Conservation (phyloP, 768 basidiomycete genomes). For the Mycena kentingensis region DNA sequence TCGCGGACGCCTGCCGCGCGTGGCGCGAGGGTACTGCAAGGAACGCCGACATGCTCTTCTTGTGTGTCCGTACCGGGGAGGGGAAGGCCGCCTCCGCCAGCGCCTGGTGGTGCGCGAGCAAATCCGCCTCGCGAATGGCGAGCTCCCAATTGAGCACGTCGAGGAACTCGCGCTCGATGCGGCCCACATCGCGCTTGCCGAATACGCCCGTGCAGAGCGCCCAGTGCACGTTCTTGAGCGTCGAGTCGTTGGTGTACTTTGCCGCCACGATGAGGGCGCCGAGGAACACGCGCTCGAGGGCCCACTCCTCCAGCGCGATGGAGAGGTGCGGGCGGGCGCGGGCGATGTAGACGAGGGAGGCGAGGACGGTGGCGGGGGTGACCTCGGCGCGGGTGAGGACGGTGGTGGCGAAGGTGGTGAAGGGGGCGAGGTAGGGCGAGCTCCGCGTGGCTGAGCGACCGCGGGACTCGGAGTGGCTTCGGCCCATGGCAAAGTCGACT, state of each 20-base stretch:
- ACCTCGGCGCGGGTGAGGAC: conserved; percentile 2
- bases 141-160: conserved; percentile 52
- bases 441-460: conserved; percentile 42
- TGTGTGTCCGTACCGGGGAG: not conserved
- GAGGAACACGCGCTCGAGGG: conserved; percentile 10
- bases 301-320: conserved; percentile 44
- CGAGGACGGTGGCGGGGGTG: conserved; percentile 2
- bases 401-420: conserved; percentile 5
- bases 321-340: conserved; percentile 53
- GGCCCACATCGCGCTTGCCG: conserved; percentile 50
- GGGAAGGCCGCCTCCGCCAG: not conserved
- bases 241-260: conserved; percentile 7
- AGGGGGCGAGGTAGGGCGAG: conserved; percentile 22
- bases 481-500: conserved; percentile 50
- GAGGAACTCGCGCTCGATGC: conserved; percentile 55
- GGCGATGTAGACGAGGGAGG: conserved; percentile 29
- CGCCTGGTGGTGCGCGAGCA: not conserved
- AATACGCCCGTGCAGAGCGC: conserved; percentile 52
- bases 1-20: not conserved
- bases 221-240: conserved; percentile 55
- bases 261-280: conserved; percentile 4
- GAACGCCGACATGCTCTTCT: not conserved
- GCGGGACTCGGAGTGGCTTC: conserved; percentile 27
- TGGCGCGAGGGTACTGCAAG: not conserved
- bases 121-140: conserved; percentile 44